Evolutionary conservation across 345 rosid species (phyloP), one percentile per base, ranked within the genome.

Genomic region (Linum tenue): DNA sequence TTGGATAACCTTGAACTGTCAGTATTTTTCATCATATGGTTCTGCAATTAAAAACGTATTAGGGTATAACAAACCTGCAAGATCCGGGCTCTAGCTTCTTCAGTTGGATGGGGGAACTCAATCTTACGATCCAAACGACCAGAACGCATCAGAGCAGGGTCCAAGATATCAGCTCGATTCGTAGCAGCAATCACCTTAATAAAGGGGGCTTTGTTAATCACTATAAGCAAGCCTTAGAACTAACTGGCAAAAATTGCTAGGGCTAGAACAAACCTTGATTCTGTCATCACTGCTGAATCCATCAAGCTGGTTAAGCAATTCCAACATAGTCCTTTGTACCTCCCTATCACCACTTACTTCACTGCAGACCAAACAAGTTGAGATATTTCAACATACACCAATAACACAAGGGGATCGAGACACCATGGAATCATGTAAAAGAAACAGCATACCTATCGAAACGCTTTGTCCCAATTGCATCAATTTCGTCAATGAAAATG

Each of bases 311-410:
- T 95, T 91, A 60, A 95, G 97, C 71, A 95, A 79, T 75, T 95
- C 99, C 71, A 95, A 77, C 99, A 95, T 95, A 50, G 99, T 95
- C 68, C 99, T 87, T 76, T 95, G 99, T 40, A 95, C 99, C 72
- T 95, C 99, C 82, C 97, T 85, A 70, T 95, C 99, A 80, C 97
- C 99, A 60, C 97, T 95, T 44, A 95, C 96, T 83, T 95, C 99
- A 85, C 99, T 95, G 85, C 72, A 85, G n/a, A 48, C 37, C 60
- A 39, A 16, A 31, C 35, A 37, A 61, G 64, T 68, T 10, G 35
- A 37, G 38, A 60, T 22, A 71, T 55, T 53, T 53, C 31, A 31
- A 4, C 37, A 44, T 43, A 14, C 39, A 38, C 51, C 38, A 17
- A 10, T 4, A 4, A 9, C 5, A 12, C 11, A 50, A 4, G 17